Base-by-base conservation (phyloP, 495 filamentous ascomycete species). In the Lophiotrema nucula region DNA sequence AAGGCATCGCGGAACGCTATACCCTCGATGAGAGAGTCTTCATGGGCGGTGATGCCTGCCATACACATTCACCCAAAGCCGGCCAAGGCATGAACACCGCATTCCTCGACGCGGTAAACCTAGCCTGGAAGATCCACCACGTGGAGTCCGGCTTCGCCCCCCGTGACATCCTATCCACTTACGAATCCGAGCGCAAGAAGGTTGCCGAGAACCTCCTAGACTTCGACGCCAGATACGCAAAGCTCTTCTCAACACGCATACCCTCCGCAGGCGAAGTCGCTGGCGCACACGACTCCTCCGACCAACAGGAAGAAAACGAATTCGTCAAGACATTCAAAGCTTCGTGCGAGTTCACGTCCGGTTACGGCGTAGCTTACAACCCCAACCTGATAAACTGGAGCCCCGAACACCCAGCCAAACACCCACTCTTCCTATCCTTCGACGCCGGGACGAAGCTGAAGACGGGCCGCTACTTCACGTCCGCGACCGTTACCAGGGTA, bases 401-500 rank as follows among this genome's bases (percentile, higher is more conserved):
- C 24, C 66, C 83, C n/a, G 71, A 50, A 18, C 90, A 93, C 74
- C 80, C 84, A 1, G 89, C 89, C 15, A 75, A 86, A 67, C 89
- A 85, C 8, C 67, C 73, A 31, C 72, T 91, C 60, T 86, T 93
- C 69, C 74, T 75, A 0, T 58, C 56, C 4, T 50, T 84, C 66
- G 76, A 85, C 5, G 72, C 77, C 21, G 78, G 77, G 47, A 83
- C 67, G 37, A 84, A 79, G 39, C 73, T 90, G 49, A 79, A 77
- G 3, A 75, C 85, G 3, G 90, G 90, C 48, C 83, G 87, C 15
- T 81, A 90, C 22, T 79, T 95, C 69, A 83, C 77, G 19, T 88
- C 88, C 19, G 78, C 85, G 3, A 86, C 84, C 51, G 90, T 95
- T 31, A 95, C 88, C 24, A 81, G 90, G 28, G 85, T 95, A 24